Percentiles rank a stretch among this genome's conserved stretches.
phyloP scores from a whole-genome alignment of 2,329 filamentous ascomycete genomes.

The Tolypocladium capitatum region DNA sequence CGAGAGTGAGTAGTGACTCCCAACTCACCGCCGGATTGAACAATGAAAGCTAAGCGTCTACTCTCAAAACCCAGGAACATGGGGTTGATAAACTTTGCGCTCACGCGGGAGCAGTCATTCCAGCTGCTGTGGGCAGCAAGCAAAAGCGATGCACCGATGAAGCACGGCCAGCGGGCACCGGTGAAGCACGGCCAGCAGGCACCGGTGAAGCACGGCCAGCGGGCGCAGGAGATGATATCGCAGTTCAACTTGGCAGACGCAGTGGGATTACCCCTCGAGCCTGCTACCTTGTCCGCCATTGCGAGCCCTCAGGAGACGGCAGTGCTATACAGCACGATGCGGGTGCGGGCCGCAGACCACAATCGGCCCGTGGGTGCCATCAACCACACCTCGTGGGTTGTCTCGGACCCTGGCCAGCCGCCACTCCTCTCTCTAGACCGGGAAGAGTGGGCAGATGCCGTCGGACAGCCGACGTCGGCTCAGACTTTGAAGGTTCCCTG shows the following conservation, averaged over 20 bases:
- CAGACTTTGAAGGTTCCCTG: slow-evolving; percentile 7
- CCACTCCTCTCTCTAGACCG: slow-evolving; percentile 7
- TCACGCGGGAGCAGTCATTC: slow-evolving; percentile 8
- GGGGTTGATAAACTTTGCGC: slow-evolving; percentile 9
- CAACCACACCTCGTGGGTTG: slow-evolving; percentile 10
- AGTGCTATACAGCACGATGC: slow-evolving; percentile 9
- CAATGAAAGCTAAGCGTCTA: not conserved
- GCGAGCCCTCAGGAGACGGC: slow-evolving; percentile 4
- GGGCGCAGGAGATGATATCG: not conserved
- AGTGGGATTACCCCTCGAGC: not conserved
- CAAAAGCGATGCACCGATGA: not conserved
- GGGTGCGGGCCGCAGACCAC: slow-evolving; percentile 7
- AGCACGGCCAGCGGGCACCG: too few species aligned
- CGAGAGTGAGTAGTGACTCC: slow-evolving; percentile 3
- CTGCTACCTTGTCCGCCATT: not conserved
- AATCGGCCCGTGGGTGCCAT: slow-evolving; percentile 10
- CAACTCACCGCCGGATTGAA: not conserved
- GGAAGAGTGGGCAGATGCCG: slow-evolving; percentile 4
- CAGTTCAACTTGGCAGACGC: slow-evolving; percentile 2
- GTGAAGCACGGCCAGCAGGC: too few species aligned
- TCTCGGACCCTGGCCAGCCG: slow-evolving; percentile 1
- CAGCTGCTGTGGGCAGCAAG: slow-evolving; percentile 3
- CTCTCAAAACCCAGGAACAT: slow-evolving; percentile 5
- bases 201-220: not conserved
- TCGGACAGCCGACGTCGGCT: slow-evolving; percentile 5